phyloP scores from a whole-genome alignment of 1,284 basidiomycete species.

The Irpex sp. region DNA sequence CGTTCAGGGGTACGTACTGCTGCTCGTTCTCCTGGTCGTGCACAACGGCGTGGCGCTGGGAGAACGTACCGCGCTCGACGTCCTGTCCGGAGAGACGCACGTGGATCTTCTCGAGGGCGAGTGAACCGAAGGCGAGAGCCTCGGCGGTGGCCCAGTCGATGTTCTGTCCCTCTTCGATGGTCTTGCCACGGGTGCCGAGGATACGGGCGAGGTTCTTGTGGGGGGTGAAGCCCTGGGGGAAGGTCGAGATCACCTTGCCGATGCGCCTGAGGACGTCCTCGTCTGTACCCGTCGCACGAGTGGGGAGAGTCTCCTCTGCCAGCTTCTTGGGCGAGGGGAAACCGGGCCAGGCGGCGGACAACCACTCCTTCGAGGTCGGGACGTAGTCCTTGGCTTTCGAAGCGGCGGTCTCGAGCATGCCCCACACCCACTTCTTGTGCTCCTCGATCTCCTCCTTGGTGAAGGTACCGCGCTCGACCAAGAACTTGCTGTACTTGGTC shows the following conservation, averaged over 20 bases:
- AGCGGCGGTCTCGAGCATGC: conserved; percentile 93
- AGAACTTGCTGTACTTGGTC: conserved; percentile 87
- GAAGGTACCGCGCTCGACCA: conserved; percentile 91
- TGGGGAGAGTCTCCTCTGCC: conserved; percentile 87
- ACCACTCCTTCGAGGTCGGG: conserved; percentile 92
- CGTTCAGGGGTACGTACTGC: conserved; percentile 87
- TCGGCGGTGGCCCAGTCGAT: conserved; percentile 99
- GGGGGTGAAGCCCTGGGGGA: conserved; percentile 81
- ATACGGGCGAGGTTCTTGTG: conserved; percentile 96
- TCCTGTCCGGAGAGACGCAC: conserved; percentile 97
- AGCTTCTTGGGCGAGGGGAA: conserved; percentile 98
- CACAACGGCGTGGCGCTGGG: conserved; percentile 96
- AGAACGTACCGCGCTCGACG: conserved; percentile 99
- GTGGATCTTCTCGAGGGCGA: conserved; percentile 90
- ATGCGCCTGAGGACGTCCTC: conserved; percentile 79
- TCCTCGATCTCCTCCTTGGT: conserved; percentile 96
- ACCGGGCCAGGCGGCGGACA: conserved; percentile 96
- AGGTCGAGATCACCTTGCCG: conserved; percentile 82
- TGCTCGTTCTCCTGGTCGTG: conserved; percentile 94
- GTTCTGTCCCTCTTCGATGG: conserved; percentile 83
- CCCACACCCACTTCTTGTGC: conserved; percentile 99
- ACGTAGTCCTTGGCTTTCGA: conserved; percentile 92
- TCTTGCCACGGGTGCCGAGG: conserved; percentile 82
- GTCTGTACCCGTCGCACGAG: conserved; percentile 81
- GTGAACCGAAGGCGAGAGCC: conserved; percentile 92